These are phyloP conservation scores for Venturia nashicola DNA, from an alignment of 2,329 filamentous ascomycete species.

Conservation along the genomic window DNA sequence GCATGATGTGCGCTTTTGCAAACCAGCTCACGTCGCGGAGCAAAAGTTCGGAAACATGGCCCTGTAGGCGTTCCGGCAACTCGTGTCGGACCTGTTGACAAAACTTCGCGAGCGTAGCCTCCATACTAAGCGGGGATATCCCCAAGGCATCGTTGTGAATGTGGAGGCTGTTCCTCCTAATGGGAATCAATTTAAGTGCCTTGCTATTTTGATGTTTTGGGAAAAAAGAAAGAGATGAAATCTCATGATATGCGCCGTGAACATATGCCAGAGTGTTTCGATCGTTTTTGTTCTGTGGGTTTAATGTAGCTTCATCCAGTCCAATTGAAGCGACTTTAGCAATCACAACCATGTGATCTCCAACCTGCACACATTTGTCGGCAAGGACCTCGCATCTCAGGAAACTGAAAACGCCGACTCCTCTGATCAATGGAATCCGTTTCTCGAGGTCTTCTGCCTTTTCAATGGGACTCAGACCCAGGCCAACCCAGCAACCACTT, in stretches of 20 bases:
- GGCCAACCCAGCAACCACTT: background rate
- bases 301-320: background rate
- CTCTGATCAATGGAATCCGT: constrained; percentile 1
- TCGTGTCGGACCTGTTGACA: background rate
- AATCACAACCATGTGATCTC: constrained; percentile 35
- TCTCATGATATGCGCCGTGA: background rate
- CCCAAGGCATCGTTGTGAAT: background rate
- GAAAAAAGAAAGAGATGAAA: background rate
- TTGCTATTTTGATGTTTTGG: background rate
- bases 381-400: constrained; percentile 24
- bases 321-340: constrained; percentile 23
- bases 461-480: background rate
- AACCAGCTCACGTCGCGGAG: background rate
- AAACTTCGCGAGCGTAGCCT: background rate
- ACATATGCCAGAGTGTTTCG: background rate
- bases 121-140: background rate
- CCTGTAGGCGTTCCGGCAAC: background rate
- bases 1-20: background rate
- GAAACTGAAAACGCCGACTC: constrained; percentile 11
- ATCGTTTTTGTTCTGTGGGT: background rate
- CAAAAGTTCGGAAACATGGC: background rate
- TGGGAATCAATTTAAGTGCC: too few relatives aligned
- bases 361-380: constrained; percentile 27
- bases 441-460: background rate
- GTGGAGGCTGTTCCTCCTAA: background rate